Conservation (phyloP, 2,329 filamentous ascomycete species). For the Talaromyces sp. region DNA sequence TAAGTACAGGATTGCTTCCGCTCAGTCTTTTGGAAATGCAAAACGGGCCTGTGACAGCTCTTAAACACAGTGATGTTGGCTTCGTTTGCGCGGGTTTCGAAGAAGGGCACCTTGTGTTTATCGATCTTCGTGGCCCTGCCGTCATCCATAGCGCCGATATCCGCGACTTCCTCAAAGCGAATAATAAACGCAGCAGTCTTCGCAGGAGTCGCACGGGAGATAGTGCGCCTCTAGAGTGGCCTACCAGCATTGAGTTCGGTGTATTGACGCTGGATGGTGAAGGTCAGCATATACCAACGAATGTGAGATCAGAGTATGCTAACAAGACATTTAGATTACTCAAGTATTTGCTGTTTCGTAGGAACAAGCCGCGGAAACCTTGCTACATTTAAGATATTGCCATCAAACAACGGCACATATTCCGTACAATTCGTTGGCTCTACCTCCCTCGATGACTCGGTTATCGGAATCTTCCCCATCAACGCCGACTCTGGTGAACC, state of each 20-base stretch:
- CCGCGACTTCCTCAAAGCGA: slow-evolving; percentile 65
- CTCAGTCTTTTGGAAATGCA: slow-evolving; percentile 77
- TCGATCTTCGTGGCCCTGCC: slow-evolving; percentile 82
- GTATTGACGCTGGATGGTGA: slow-evolving; percentile 93
- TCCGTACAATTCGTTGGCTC: slow-evolving; percentile 68
- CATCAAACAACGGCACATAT: slow-evolving; percentile 66
- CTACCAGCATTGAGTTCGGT: slow-evolving; percentile 81
- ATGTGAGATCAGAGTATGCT: slow-evolving; percentile 27
- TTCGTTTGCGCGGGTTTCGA: slow-evolving; percentile 88
- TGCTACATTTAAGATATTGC: slow-evolving; percentile 85
- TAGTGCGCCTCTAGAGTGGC: slow-evolving; percentile 62
- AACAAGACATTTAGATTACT: slow-evolving; percentile 60
- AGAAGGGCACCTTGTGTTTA: slow-evolving; percentile 71
- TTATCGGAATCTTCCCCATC: slow-evolving; percentile 77
- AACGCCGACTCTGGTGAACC: slow-evolving; percentile 71
- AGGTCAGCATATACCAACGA: slow-evolving; percentile 38
- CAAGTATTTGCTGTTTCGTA: slow-evolving; percentile 87
- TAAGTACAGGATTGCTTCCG: slow-evolving; percentile 80
- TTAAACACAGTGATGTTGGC: slow-evolving; percentile 86
- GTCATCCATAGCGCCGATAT: slow-evolving; percentile 75
- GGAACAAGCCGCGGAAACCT: slow-evolving; percentile 82
- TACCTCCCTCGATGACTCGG: slow-evolving; percentile 60
- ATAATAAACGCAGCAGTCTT: slow-evolving; percentile 74
- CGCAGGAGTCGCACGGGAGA: slow-evolving; percentile 51
- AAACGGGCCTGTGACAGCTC: slow-evolving; percentile 72